Evolutionary conservation across 352 stramenopile species (phyloP), one percentile per base, ranked within the genome.

Genomic region (Phytophthora uliginosa): DNA sequence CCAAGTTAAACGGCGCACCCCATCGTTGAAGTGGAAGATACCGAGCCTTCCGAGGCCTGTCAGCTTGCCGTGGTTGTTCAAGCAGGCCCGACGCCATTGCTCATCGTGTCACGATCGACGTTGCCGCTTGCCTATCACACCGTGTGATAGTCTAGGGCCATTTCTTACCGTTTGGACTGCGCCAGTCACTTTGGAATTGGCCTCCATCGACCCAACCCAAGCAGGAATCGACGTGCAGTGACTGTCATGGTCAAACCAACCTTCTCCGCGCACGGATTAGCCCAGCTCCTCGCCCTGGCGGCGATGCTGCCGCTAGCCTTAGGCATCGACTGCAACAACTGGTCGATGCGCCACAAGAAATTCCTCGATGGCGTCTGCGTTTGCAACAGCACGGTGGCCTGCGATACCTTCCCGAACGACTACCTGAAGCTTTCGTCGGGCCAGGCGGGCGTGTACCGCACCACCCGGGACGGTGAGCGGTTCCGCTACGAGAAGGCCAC

Each of bases 351-450:
- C 9, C 90, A 85, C 63, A 65, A 82, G 20, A 73, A 76, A 42
- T 71, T 78, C 47, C 53, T 91, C 40, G 71, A 84, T 7, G 85
- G 83, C 54, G 74, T 90, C 38, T 90, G 84, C 66, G 76, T 92
- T 22, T 90, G 85, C 79, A 89, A 81, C 26, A 65, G 50, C 31
- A 81, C 73, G 1, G 48, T 71, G 15, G 66, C 61, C 42, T 85
- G 75, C 38, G 77, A 87, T 72, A 73, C 73, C 26, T 64, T 87
- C 52, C 40, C 75, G 26, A 76, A 71, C 62, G 71, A 68, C 34
- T 79, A 87, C 51, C 31, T 63, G 34, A 79, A 56, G n/a, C 64
- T 84, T 22, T 60, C 58, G 0, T 53, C 48, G 1, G 65, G 65
- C 47, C 58, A 83, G 55, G 79, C 74, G 3, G 83, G 82, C n/a